These are phyloP conservation scores for Komagataella phaffii DNA, from an alignment of 805 yeast genomes.

Conservation along the genomic window DNA sequence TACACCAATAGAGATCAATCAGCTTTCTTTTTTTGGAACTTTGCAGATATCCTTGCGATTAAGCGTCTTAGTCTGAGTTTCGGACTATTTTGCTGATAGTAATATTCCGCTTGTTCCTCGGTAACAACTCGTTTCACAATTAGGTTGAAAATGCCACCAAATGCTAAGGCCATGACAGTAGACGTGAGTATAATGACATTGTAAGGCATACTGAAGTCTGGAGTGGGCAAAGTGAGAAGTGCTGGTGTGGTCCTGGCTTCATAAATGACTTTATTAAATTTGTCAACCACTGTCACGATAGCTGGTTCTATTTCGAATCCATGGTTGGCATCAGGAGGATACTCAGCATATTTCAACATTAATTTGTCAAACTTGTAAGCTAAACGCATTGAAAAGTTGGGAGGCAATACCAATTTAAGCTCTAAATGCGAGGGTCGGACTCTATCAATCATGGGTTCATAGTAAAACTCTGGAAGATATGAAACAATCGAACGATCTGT, in stretches of 20 bases:
- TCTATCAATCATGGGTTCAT: conserved; percentile 71
- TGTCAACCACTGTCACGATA: conserved; percentile 42
- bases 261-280: conserved; percentile 18
- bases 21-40: background rate
- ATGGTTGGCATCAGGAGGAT: conserved; percentile 99
- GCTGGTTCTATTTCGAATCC: conserved; percentile 95
- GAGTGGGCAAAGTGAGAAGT: conserved; percentile 80
- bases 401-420: conserved; percentile 49
- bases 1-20: background rate
- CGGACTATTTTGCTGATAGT: background rate
- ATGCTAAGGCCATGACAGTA: conserved; percentile 83
- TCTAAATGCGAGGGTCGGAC: conserved; percentile 76
- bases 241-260: conserved; percentile 76
- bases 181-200: conserved; percentile 91
- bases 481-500: conserved; percentile 14
- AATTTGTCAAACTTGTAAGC: conserved; percentile 82
- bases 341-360: conserved; percentile 71
- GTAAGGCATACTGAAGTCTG: conserved; percentile 98
- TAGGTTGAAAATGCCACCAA: conserved; percentile 76
- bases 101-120: conserved; percentile 48
- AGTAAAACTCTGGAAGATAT: conserved; percentile 39
- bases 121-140: conserved; percentile 63
- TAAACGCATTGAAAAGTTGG: conserved; percentile 42
- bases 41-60: background rate
- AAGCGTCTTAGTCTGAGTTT: background rate